Percentiles rank a stretch among this genome's conserved stretches.
Conservation (phyloP, 2,329 filamentous ascomycete species). For the Pezicula rhizophila region DNA sequence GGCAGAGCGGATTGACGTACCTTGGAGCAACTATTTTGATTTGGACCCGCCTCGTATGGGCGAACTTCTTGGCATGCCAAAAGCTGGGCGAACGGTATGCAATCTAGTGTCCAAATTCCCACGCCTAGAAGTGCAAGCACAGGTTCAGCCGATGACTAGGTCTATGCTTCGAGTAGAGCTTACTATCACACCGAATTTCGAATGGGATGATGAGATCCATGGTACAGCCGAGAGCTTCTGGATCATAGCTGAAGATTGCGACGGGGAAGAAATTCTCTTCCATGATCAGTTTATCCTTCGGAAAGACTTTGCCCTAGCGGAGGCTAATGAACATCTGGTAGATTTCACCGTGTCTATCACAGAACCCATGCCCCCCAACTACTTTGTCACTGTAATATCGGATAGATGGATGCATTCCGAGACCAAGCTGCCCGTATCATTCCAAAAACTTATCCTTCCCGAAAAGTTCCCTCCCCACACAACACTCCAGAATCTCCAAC, state of each 20-base stretch:
- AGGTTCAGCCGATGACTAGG: constrained; percentile 89
- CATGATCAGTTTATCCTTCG: constrained; percentile 91
- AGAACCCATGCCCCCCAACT: constrained; percentile 97
- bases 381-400: constrained; percentile 91
- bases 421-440: constrained; percentile 86
- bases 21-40: constrained; percentile 91
- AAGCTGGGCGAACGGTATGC: constrained; percentile 80
- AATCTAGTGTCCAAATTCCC: constrained; percentile 87
- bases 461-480: constrained; percentile 96
- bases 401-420: constrained; percentile 99
- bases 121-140: constrained; percentile 83
- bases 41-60: constrained; percentile 95
- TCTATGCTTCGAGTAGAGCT: constrained; percentile 89
- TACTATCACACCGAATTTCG: constrained; percentile 87
- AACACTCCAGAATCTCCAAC: constrained; percentile 84
- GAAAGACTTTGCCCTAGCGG: constrained; percentile 77
- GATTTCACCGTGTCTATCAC: constrained; percentile 96
- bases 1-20: constrained; percentile 88
- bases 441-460: constrained; percentile 88
- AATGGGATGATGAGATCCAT: constrained; percentile 89
- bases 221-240: constrained; percentile 89
- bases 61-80: constrained; percentile 84
- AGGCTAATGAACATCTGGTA: constrained; percentile 88
- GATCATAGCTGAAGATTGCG: constrained; percentile 95
- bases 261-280: constrained; percentile 92